Base-by-base conservation (phyloP, 2,329 filamentous ascomycete species). In the Colletotrichum higginsianum region DNA sequence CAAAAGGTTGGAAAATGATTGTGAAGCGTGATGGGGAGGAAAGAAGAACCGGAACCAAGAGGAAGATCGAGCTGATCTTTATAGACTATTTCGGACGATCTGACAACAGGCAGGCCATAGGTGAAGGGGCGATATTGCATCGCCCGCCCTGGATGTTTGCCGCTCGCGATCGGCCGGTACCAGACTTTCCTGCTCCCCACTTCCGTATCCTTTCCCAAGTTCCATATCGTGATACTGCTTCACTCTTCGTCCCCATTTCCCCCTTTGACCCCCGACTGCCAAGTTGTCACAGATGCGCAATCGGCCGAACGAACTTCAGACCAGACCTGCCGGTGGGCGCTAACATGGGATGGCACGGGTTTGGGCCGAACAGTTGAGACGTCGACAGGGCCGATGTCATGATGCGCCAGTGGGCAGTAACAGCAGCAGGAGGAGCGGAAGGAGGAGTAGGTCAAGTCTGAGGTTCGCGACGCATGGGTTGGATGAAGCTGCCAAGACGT, bases 401-500 rank as follows among this genome's bases (percentile, higher is more conserved):
- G n/a, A 5, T 12, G 13, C 50, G 38, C 35, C 23, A n/a, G 15
- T 46, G 50, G 16, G 40, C 35, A 40, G 8, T 35, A 9, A 2
- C 2, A 2, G 30, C 30, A 35, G 30, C 6, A 30, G 30, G 30
- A 30, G 30, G 30, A 30, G 30, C 1, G 30, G 30, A 8, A 30
- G 30, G 8, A 30, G 30, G 30, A 30, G 56, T n/a, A 56, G 30
- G 30, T 11, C 52, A 16, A n/a, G 42, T 49, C 38, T 50, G 30
- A 58, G 50, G 52, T 63, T 63, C 68, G 53, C 57, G 46, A 58
- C 58, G 58, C 65, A 71, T 63, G 65, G 58, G 38, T 23, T 46
- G 18, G 69, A 72, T 72, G 69, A 72, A 72, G 69, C 69, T 72
- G 69, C 69, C 69, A 72, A 72, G 69, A 38, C 55, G 69, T 69